These are phyloP conservation scores for Fusarium robinianum DNA, from an alignment of 2,329 filamentous ascomycete species.

Conservation along the genomic window DNA sequence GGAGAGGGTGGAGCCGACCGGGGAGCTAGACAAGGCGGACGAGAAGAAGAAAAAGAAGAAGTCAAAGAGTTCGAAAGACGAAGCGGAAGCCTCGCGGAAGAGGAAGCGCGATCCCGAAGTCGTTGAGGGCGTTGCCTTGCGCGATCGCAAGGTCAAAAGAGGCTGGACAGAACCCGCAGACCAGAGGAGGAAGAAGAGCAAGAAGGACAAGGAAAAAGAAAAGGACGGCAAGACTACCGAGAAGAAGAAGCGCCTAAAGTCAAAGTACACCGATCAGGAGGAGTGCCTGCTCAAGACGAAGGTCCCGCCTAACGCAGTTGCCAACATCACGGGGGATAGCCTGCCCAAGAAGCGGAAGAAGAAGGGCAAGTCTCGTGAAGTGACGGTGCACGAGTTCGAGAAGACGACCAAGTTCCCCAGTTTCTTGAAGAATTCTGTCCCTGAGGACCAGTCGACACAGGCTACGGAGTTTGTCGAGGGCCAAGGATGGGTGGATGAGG, in stretches of 20 bases:
- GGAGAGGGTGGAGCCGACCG: conserved; percentile 42
- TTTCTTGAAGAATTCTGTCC: conserved; percentile 66
- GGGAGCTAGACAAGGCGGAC: conserved; percentile 40
- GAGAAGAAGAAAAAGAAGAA: conserved; percentile 42
- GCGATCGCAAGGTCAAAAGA: conserved; percentile 79
- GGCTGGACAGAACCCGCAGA: conserved; percentile 79
- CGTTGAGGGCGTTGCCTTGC: conserved; percentile 70
- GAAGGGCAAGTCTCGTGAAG: conserved; percentile 54
- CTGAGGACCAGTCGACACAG: conserved; percentile 42
- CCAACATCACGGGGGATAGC: conserved; percentile 48
- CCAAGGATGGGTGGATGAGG: conserved; percentile 83
- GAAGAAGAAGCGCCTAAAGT: conserved; percentile 64
- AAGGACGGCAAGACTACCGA: conserved; percentile 58
- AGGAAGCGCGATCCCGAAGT: conserved; percentile 57
- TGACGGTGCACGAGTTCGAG: conserved; percentile 85
- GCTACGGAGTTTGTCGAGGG: conserved; percentile 74
- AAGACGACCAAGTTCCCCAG: conserved; percentile 81
- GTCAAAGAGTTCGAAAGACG: conserved; percentile 42
- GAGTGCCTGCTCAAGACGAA: conserved; percentile 87
- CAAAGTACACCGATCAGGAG: conserved; percentile 78
- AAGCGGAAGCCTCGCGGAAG: conserved; percentile 49
- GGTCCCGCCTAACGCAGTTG: conserved; percentile 57
- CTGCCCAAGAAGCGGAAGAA: conserved; percentile 63
- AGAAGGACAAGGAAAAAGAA: conserved; percentile 50
- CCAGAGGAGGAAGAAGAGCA: conserved; percentile 53